phyloP scores from a whole-genome alignment of 1,284 basidiomycete species.

The Mixia osmundae region DNA sequence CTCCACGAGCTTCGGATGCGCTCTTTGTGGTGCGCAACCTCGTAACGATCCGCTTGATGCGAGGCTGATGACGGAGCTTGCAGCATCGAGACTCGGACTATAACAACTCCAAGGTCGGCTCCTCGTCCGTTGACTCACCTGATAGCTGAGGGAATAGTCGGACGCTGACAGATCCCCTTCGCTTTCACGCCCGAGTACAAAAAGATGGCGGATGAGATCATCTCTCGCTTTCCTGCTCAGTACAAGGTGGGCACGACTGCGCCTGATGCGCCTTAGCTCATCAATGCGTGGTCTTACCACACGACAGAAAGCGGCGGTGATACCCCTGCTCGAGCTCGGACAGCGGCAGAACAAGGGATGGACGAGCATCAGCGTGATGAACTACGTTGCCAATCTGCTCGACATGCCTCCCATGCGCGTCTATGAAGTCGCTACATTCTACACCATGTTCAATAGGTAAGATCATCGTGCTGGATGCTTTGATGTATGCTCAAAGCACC shows the following conservation, averaged over 20 bases:
- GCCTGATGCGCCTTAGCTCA: neutral
- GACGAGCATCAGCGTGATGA: constrained; percentile 99
- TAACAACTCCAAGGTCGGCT: constrained; percentile 6
- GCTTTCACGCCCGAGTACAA: constrained; percentile 58
- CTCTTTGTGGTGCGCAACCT: neutral
- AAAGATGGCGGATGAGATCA: constrained; percentile 67
- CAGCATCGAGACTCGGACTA: constrained; percentile 6
- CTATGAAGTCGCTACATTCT: constrained; percentile 98
- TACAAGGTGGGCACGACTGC: constrained; percentile 49
- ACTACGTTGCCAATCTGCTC: constrained; percentile 66
- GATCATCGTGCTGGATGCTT: constrained; percentile 16
- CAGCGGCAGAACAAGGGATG: constrained; percentile 96
- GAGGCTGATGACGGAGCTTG: too few species aligned
- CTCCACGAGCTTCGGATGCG: neutral
- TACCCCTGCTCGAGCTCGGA: constrained; percentile 84
- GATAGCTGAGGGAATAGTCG: neutral
- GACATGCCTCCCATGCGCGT: constrained; percentile 97
- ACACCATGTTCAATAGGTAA: constrained; percentile 95
- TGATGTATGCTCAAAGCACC: constrained; percentile 5
- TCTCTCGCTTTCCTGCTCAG: constrained; percentile 78
- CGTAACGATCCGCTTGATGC: neutral
- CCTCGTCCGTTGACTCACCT: neutral
- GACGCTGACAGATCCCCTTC: constrained; percentile 51
- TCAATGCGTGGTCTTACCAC: neutral
- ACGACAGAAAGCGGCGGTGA: constrained; percentile 39